A percentile compares a stretch with the other conserved stretches of the same genome.
These are phyloP conservation scores for Garcia nutans DNA, from an alignment of 345 rosid genomes.

Conservation along the genomic window DNA sequence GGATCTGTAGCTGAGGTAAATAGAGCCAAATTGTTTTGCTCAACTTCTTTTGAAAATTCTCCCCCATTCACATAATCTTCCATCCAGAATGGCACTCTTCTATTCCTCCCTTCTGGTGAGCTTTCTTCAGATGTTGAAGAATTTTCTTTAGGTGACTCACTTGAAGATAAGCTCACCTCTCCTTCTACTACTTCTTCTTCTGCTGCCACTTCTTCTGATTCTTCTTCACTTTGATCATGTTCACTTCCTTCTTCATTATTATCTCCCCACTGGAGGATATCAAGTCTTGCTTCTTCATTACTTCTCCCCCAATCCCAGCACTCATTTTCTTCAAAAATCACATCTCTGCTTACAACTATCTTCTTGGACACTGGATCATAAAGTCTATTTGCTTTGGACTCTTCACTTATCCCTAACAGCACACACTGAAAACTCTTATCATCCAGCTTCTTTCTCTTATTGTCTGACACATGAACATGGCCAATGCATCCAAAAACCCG, in stretches of 20 bases:
- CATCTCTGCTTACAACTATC: not conserved
- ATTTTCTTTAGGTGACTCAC: not conserved
- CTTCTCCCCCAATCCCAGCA: slow-evolving; percentile 10
- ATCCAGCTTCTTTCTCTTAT: not conserved
- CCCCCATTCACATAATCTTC: too few relatives aligned
- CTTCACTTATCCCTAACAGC: not conserved
- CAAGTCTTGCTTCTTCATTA: slow-evolving; percentile 18
- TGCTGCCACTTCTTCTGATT: not conserved
- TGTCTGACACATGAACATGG: not conserved
- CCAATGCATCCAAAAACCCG: not conserved
- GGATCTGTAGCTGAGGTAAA: too few relatives aligned
- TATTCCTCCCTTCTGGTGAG: too few relatives aligned
- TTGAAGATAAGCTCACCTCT: not conserved
- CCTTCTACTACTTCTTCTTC: not conserved
- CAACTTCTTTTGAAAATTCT: too few relatives aligned
- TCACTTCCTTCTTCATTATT: not conserved
- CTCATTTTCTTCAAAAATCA: not conserved
- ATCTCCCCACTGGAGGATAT: slow-evolving; percentile 16
- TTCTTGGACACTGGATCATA: not conserved
- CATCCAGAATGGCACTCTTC: too few relatives aligned
- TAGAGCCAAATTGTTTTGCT: too few relatives aligned
- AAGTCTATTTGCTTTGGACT: not conserved
- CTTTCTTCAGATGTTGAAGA: not conserved
- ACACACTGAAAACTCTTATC: not conserved
- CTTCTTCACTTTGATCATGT: not conserved